These are phyloP conservation scores for Cyberlindnera bimundalis DNA, from an alignment of 805 yeast genomes.

Conservation along the genomic window DNA sequence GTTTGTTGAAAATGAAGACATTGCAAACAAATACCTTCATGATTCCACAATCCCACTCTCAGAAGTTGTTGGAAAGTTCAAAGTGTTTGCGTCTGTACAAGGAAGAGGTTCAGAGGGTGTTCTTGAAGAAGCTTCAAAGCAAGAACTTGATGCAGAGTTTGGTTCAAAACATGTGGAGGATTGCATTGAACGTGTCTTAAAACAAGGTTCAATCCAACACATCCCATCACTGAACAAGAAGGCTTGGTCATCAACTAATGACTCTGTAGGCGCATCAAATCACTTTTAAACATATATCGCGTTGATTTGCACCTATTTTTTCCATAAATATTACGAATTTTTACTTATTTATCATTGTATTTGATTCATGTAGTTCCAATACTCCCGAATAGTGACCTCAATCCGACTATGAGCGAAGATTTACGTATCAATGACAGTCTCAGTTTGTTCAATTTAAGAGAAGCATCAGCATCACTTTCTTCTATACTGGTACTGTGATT, in stretches of 20 bases:
- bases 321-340: too few relatives aligned
- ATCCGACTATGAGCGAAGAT: slow-evolving; percentile 23
- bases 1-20: slow-evolving; percentile 54
- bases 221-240: slow-evolving; percentile 28
- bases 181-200: slow-evolving; percentile 54
- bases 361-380: not conserved
- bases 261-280: slow-evolving; percentile 34
- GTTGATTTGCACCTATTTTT: too few relatives aligned
- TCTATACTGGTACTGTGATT: too few relatives aligned
- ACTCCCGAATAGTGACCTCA: slow-evolving; percentile 18
- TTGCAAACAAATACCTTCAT: slow-evolving; percentile 43
- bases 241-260: slow-evolving; percentile 42
- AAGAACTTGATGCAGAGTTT: slow-evolving; percentile 64
- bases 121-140: slow-evolving; percentile 66
- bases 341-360: too few relatives aligned
- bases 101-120: slow-evolving; percentile 71
- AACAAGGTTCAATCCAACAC: slow-evolving; percentile 54
- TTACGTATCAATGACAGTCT: slow-evolving; percentile 21
- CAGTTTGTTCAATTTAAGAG: not conserved
- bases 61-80: slow-evolving; percentile 59
- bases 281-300: too few relatives aligned
- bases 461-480: too few relatives aligned
- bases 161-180: slow-evolving; percentile 53
- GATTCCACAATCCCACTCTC: slow-evolving; percentile 54
- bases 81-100: slow-evolving; percentile 56